Conservation (phyloP, 208 protist species). For the Tetramitus jugosus region DNA sequence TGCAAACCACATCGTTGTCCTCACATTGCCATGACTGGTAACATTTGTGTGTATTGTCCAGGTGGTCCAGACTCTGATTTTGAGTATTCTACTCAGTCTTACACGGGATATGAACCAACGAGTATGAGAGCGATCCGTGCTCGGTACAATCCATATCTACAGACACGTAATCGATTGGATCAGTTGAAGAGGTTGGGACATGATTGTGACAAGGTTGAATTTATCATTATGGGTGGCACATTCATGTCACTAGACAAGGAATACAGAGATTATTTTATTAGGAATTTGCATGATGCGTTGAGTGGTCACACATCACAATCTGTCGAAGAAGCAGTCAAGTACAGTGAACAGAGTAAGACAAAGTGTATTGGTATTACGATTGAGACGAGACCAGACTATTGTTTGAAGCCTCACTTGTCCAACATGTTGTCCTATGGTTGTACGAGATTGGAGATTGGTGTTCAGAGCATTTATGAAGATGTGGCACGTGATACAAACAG, state of each 20-base stretch:
- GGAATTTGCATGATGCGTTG: slow-evolving; percentile 74
- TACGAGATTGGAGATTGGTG: slow-evolving; percentile 96
- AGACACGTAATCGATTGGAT: slow-evolving; percentile 64
- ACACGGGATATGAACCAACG: slow-evolving; percentile 84
- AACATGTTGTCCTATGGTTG: slow-evolving; percentile 73
- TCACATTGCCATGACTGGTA: slow-evolving; percentile 76
- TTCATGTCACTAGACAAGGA: slow-evolving; percentile 90
- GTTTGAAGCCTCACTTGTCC: slow-evolving; percentile 68
- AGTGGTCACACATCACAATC: slow-evolving; percentile 44
- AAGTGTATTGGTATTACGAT: slow-evolving; percentile 98
- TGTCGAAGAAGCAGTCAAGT: slow-evolving; percentile 66
- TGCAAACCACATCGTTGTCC: slow-evolving; percentile 88
- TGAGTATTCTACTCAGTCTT: slow-evolving; percentile 84
- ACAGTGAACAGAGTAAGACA: slow-evolving; percentile 74
- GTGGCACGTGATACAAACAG: slow-evolving; percentile 80
- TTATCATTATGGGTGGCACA: slow-evolving; percentile 98
- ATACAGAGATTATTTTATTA: slow-evolving; percentile 86
- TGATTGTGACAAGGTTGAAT: slow-evolving; percentile 88
- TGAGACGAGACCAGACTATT: slow-evolving; percentile 96
- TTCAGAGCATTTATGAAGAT: slow-evolving; percentile 95
- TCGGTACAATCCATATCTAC: slow-evolving; percentile 77
- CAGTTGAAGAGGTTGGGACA: slow-evolving; percentile 77
- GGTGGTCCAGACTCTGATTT: slow-evolving; percentile 86
- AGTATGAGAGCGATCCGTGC: slow-evolving; percentile 84
- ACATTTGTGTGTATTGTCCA: slow-evolving; percentile 79